Evolutionary conservation across 2,329 filamentous ascomycete genomes (phyloP).

Genomic region (Fusarium proliferatum): DNA sequence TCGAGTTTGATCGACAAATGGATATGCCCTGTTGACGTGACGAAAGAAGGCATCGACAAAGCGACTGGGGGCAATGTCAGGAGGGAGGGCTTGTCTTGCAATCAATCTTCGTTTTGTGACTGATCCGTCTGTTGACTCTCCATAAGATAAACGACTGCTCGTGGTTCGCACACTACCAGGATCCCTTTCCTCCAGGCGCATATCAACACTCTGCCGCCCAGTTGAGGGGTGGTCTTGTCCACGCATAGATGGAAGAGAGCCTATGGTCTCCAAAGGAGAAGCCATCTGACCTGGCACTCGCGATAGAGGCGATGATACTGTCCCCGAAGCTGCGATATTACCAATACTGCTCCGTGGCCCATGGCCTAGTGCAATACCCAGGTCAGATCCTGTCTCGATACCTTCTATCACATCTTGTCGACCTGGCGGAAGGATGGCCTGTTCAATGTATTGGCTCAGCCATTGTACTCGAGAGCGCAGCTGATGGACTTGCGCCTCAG

Average conservation of each 20-base stretch:
- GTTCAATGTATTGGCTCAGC: slow-evolving; percentile 53
- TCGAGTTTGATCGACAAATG: slow-evolving; percentile 55
- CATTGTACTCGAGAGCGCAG: slow-evolving; percentile 55
- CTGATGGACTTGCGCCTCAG: slow-evolving; percentile 50
- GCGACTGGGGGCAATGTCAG: slow-evolving; percentile 45
- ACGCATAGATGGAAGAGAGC: neutral
- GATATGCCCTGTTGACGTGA: slow-evolving; percentile 58
- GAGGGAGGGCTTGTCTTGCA: slow-evolving; percentile 34
- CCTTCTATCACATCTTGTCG: slow-evolving; percentile 45
- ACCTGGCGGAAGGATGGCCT: slow-evolving; percentile 42
- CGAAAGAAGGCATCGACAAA: slow-evolving; percentile 59
- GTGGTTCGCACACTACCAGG: slow-evolving; percentile 36
- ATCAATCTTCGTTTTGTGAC: slow-evolving; percentile 29
- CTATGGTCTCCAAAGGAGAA: slow-evolving; percentile 27
- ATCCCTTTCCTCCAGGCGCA: slow-evolving; percentile 31
- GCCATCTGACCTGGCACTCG: slow-evolving; percentile 24
- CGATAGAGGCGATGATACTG: slow-evolving; percentile 26
- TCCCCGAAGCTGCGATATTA: neutral
- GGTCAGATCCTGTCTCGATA: slow-evolving; percentile 52
- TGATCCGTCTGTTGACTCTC: slow-evolving; percentile 33
- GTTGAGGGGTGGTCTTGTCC: slow-evolving; percentile 18
- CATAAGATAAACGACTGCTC: slow-evolving; percentile 40
- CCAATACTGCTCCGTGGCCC: neutral
- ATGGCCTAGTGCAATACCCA: slow-evolving; percentile 28
- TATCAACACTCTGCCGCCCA: slow-evolving; percentile 22